Evolutionary conservation across 257 asterid species (phyloP).

Genomic region (Plectranthus barbatus): DNA sequence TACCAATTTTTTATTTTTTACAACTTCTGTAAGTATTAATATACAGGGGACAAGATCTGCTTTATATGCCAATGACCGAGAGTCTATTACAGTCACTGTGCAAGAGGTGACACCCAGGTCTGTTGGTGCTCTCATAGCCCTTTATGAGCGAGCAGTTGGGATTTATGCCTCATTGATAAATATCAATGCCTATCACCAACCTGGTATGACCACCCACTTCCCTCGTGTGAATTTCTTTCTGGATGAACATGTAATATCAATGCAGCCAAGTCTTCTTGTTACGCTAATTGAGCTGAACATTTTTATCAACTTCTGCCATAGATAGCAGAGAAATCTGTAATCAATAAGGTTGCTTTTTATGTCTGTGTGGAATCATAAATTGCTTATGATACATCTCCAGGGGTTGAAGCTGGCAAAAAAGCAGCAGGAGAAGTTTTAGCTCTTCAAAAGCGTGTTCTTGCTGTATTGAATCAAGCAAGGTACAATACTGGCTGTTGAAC

Average conservation of each 20-base stretch:
- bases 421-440: slow-evolving; percentile 99
- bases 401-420: slow-evolving; percentile 98
- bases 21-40: too few relatives aligned
- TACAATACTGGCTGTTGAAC: slow-evolving; percentile 17
- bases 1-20: too few relatives aligned
- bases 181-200: slow-evolving; percentile 97
- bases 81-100: slow-evolving; percentile 95
- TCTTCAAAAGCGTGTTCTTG: slow-evolving; percentile 94
- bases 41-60: slow-evolving; percentile 95
- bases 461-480: slow-evolving; percentile 95
- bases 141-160: slow-evolving; percentile 98
- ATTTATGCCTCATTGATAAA: slow-evolving; percentile 87
- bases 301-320: not conserved
- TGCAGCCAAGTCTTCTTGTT: not conserved
- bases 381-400: slow-evolving; percentile 29
- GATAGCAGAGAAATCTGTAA: not conserved
- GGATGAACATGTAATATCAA: not conserved
- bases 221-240: not conserved
- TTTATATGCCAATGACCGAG: slow-evolving; percentile 75
- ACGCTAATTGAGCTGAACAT: not conserved
- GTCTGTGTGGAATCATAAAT: not conserved
- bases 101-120: slow-evolving; percentile 96
- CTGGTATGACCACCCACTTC: slow-evolving; percentile 51
- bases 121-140: slow-evolving; percentile 92
- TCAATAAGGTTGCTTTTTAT: slow-evolving; percentile 6